Evolutionary conservation across 2,329 filamentous ascomycete species (phyloP).

Genomic region (Colletotrichum higginsianum): DNA sequence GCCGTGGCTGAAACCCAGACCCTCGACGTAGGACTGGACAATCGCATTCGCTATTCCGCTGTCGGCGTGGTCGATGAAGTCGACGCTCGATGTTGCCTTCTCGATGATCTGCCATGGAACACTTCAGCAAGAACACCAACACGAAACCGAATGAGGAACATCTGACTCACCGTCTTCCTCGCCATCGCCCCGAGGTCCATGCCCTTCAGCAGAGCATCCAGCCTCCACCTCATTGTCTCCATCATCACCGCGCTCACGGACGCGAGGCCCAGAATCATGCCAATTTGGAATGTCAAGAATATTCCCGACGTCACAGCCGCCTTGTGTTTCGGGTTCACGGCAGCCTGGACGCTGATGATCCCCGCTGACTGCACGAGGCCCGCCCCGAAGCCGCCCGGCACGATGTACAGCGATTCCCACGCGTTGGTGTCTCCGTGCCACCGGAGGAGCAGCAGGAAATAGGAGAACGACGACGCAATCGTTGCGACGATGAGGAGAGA

Average conservation of each 20-base stretch:
- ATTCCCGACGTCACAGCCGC: conserved; percentile 59
- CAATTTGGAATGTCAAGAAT: conserved; percentile 55
- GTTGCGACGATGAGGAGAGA: conserved; percentile 65
- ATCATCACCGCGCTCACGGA: conserved; percentile 55
- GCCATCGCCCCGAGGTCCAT: conserved; percentile 38
- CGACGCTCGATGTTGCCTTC: conserved; percentile 51
- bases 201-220: conserved; percentile 35
- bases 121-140: not conserved
- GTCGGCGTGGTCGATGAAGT: conserved; percentile 49
- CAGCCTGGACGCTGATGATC: conserved; percentile 60
- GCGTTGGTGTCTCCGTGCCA: conserved; percentile 74
- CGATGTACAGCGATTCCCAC: conserved; percentile 71
- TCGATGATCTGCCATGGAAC: conserved; percentile 48
- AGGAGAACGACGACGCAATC: conserved; percentile 63
- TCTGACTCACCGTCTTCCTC: conserved; percentile 35
- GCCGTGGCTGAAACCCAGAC: conserved; percentile 53
- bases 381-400: conserved; percentile 64
- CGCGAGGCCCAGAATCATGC: conserved; percentile 57
- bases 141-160: not conserved
- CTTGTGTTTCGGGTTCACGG: conserved; percentile 54
- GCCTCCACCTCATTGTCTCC: conserved; percentile 42
- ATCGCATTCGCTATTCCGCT: conserved; percentile 48
- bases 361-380: conserved; percentile 58
- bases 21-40: conserved; percentile 52
- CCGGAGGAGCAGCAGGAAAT: conserved; percentile 66